phyloP scores from a whole-genome alignment of 78 protist genomes.

The Dictyostelium capitatum region DNA sequence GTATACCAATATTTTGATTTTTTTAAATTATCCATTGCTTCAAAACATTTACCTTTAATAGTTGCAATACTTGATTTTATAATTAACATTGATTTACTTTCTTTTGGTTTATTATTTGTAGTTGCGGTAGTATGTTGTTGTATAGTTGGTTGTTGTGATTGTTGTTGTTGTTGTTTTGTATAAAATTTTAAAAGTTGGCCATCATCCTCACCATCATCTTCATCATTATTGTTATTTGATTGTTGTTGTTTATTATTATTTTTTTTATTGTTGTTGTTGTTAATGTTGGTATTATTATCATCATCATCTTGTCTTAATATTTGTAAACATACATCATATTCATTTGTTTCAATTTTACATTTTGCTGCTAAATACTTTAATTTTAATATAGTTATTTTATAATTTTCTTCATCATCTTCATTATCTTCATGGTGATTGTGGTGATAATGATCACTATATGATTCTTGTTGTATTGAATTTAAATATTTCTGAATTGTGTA shows the following conservation, averaged over 20 bases:
- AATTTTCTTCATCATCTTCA: neutral
- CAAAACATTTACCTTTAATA: slow-evolving; percentile 60
- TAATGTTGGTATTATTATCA: neutral
- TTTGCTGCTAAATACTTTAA: slow-evolving; percentile 39
- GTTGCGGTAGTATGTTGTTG: neutral
- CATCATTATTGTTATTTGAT: neutral
- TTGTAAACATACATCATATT: slow-evolving; percentile 29
- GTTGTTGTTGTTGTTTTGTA: neutral
- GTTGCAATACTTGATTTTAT: slow-evolving; percentile 14
- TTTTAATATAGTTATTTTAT: neutral
- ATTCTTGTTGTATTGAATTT: neutral
- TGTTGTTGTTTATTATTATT: neutral
- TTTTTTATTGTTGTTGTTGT: neutral
- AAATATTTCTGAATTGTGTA: slow-evolving; percentile 18
- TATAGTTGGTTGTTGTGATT: too few species aligned
- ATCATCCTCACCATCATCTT: neutral
- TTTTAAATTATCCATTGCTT: slow-evolving; percentile 63
- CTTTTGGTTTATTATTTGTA: neutral
- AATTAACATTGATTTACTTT: slow-evolving; percentile 15
- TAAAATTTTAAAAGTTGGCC: neutral
- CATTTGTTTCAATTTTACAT: slow-evolving; percentile 23
- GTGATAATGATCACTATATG: neutral
- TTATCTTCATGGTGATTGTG: neutral
- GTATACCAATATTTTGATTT: slow-evolving; percentile 75
- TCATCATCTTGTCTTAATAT: slow-evolving; percentile 36